Evolutionary conservation across 768 basidiomycete species (phyloP), one percentile per base, ranked within the genome.

Genomic region (Dioszegia hungarica): DNA sequence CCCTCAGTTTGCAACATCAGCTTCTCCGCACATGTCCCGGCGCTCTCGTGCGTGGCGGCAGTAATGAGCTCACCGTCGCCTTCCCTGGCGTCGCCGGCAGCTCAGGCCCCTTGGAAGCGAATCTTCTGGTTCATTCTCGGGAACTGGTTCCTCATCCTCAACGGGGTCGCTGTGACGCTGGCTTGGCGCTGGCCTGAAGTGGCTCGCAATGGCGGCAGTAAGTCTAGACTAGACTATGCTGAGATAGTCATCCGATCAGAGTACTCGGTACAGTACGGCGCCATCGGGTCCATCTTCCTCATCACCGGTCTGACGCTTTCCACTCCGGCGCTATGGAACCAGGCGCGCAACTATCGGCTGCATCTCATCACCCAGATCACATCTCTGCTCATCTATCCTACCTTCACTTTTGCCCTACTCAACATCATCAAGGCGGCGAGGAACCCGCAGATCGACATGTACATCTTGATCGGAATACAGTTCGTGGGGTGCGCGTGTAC

Each of bases 301-400:
- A 69, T 72, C 34, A 72, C 68, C 43, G 70, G 70, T 25, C 37
- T 72, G 22, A 70, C 70, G 3, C 56, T 67, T 5, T 67, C 63
- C 8, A 67, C 65, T 8, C 29, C 29, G 25, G 62, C 66, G 2
- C 54, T 73, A 20, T 57, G 57, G 48, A 44, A 56, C 31, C 71
- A 73, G 58, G 49, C 65, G 15, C 59, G 61, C 40, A 70, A 70
- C 37, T 70, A 50, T 27, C 48, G 59, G 27, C 51, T 65, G 25
- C 71, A 73, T 46, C 46, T 70, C 20, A 59, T 68, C 43, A 73
- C 71, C 24, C 71, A 73, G 43, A 22, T 66, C 44, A 61, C 68
- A 43, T 64, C 66, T 25, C 61, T 73, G 27, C 47, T 73, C 14
- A 60, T 62, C 44, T 73, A 64, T 54, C 69, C 71, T 3, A 53